A percentile compares a stretch with the other conserved stretches of the same genome.
phyloP scores from a whole-genome alignment of 1,284 basidiomycete species.

The Thelephora terrestris region DNA sequence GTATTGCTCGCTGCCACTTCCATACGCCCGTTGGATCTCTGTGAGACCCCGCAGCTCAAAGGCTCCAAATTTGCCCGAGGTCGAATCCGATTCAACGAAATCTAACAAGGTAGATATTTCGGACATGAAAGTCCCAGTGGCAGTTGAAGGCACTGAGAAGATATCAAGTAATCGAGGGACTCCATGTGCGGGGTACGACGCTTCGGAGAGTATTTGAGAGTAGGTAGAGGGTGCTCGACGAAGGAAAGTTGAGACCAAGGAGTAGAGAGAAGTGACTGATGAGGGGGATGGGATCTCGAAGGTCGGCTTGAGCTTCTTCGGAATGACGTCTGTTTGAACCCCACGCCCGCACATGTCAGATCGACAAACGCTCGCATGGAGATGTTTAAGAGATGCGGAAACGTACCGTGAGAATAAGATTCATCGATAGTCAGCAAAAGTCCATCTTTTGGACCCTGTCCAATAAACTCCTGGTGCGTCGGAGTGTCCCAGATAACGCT shows the following conservation, averaged over 20 bases:
- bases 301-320: slow-evolving; percentile 33
- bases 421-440: slow-evolving; percentile 50
- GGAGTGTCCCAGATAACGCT: slow-evolving; percentile 20
- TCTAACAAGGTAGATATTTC: slow-evolving; percentile 35
- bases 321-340: slow-evolving; percentile 35
- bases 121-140: slow-evolving; percentile 29
- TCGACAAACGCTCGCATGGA: slow-evolving; percentile 2
- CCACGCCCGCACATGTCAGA: not conserved
- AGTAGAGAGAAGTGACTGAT: slow-evolving; percentile 29
- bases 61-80: slow-evolving; percentile 44
- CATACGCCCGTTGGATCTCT: slow-evolving; percentile 35
- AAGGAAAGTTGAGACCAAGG: slow-evolving; percentile 43
- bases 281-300: slow-evolving; percentile 28
- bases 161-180: slow-evolving; percentile 30
- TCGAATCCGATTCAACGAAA: slow-evolving; percentile 35
- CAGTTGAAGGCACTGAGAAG: slow-evolving; percentile 29
- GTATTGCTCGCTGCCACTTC: slow-evolving; percentile 46
- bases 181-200: slow-evolving; percentile 16
- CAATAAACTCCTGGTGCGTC: slow-evolving; percentile 39
- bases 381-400: not conserved
- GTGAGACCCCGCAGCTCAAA: slow-evolving; percentile 45
- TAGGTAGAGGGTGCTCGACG: slow-evolving; percentile 50
- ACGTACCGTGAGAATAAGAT: slow-evolving; percentile 45
- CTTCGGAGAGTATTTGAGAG: slow-evolving; percentile 34
- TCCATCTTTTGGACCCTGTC: slow-evolving; percentile 37